Evolutionary conservation across 2,329 filamentous ascomycete species (phyloP).

Genomic region (Aspergillus amoenus): DNA sequence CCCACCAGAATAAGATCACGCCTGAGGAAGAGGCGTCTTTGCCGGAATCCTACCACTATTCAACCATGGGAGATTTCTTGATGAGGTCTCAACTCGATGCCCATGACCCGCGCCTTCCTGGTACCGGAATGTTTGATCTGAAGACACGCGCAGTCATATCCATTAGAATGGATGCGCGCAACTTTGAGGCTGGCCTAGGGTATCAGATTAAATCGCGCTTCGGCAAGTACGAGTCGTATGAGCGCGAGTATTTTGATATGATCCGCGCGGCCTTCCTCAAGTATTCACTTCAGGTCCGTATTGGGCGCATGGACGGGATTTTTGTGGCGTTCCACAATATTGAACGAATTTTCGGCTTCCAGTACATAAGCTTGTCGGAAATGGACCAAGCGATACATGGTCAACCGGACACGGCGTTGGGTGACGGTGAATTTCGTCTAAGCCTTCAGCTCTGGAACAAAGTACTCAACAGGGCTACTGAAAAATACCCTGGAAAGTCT

Average conservation of each 20-base stretch:
- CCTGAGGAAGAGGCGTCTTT: conserved; percentile 67
- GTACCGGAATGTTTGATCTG: conserved; percentile 90
- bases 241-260: conserved; percentile 97
- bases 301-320: conserved; percentile 98
- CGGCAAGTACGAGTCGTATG: conserved; percentile 86
- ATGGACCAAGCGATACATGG: conserved; percentile 93
- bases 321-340: conserved; percentile 97
- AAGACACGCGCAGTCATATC: conserved; percentile 92
- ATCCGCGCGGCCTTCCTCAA: conserved; percentile 91
- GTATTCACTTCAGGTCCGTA: conserved; percentile 92
- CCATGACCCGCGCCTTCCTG: conserved; percentile 78
- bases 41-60: conserved; percentile 83
- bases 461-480: conserved; percentile 71
- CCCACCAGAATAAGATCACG: conserved; percentile 65
- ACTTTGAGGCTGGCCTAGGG: conserved; percentile 72
- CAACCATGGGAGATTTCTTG: conserved; percentile 79
- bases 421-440: conserved; percentile 80
- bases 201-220: conserved; percentile 80
- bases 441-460: conserved; percentile 79
- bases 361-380: conserved; percentile 82
- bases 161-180: conserved; percentile 79
- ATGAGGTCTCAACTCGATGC: conserved; percentile 96
- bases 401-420: conserved; percentile 63
- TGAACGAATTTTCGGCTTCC: conserved; percentile 93
- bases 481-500: conserved; percentile 70